A percentile compares a stretch with the other conserved stretches of the same genome.
Evolutionary conservation across 1,284 basidiomycete species (phyloP).

Genomic region (Cystobasidium sp.): DNA sequence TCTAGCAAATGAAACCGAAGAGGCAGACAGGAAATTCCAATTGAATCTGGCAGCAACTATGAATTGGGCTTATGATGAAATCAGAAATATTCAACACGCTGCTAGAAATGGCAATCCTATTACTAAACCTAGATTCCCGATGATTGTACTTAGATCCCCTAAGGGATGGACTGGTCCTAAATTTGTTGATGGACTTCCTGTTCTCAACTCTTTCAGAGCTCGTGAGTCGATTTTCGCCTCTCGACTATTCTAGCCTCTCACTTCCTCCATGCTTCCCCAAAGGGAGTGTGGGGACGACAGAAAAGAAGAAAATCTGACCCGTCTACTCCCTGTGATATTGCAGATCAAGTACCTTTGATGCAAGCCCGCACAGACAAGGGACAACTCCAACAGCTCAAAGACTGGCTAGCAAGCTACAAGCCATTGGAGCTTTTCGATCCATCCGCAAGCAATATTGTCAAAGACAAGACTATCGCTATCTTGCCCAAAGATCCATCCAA

Average conservation of each 20-base stretch:
- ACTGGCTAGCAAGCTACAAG: constrained; percentile 66
- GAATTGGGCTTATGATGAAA: constrained; percentile 64
- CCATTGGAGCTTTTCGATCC: constrained; percentile 54
- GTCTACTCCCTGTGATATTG: constrained; percentile 17
- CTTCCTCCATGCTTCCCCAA: no score
- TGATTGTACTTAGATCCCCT: constrained; percentile 79
- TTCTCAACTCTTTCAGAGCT: constrained; percentile 48
- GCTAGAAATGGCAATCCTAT: constrained; percentile 75
- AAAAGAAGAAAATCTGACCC: background rate
- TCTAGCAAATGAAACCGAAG: constrained; percentile 66
- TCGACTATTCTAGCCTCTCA: no score
- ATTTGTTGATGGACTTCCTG: constrained; percentile 17
- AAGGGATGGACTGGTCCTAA: constrained; percentile 63
- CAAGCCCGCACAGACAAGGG: constrained; percentile 67
- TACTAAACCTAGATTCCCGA: constrained; percentile 82
- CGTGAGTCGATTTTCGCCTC: constrained; percentile 35
- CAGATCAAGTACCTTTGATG: constrained; percentile 81
- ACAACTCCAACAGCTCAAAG: constrained; percentile 67
- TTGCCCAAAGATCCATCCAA: constrained; percentile 65
- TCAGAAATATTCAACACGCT: constrained; percentile 70
- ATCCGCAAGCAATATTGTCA: constrained; percentile 60
- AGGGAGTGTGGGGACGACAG: no score
- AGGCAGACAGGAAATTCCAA: constrained; percentile 59
- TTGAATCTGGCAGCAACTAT: constrained; percentile 72
- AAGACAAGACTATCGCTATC: constrained; percentile 61